Conservation (phyloP, 1,139 yeast genomes). For the Candida labiduridarum region DNA sequence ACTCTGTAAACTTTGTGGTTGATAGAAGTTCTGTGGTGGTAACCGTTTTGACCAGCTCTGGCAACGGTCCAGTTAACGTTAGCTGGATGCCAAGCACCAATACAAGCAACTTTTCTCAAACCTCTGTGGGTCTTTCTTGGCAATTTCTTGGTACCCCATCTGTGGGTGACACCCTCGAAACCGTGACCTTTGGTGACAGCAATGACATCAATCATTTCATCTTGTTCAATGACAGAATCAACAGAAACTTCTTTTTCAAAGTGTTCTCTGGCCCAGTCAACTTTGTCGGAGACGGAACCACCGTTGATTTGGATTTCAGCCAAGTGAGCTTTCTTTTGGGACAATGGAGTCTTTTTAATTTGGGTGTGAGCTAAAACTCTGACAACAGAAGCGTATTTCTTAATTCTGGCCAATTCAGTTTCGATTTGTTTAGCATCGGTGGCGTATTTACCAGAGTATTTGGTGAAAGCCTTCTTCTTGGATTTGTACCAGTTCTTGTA, state of each 20-base stretch:
- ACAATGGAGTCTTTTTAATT: slow-evolving; percentile 98
- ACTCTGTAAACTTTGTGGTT: slow-evolving; percentile 99
- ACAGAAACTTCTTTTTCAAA: slow-evolving; percentile 98
- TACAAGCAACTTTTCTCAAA: slow-evolving; percentile 99
- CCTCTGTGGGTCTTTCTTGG: slow-evolving; percentile 99
- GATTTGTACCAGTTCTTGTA: slow-evolving; percentile 99
- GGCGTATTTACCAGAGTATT: slow-evolving; percentile 98
- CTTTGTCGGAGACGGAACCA: slow-evolving; percentile 97
- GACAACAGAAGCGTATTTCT: slow-evolving; percentile 97
- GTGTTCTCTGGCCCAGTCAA: slow-evolving; percentile 98
- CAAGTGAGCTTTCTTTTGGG: slow-evolving; percentile 99
- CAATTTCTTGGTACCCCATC: slow-evolving; percentile 99
- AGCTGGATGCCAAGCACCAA: slow-evolving; percentile 99
- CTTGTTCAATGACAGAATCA: slow-evolving; percentile 95
- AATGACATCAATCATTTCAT: slow-evolving; percentile 97
- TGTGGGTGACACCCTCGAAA: slow-evolving; percentile 99
- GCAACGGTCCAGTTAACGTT: slow-evolving; percentile 99
- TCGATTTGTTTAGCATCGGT: slow-evolving; percentile 86
- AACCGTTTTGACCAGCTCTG: slow-evolving; percentile 99
- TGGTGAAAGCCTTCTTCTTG: slow-evolving; percentile 99
- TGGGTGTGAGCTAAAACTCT: slow-evolving; percentile 99
- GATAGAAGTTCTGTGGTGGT: slow-evolving; percentile 99
- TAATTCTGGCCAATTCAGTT: slow-evolving; percentile 97
- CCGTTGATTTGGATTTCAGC: slow-evolving; percentile 99
- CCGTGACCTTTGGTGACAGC: slow-evolving; percentile 99